Conservation (phyloP, 2,329 filamentous ascomycete species). For the Colletotrichum eleusines region DNA sequence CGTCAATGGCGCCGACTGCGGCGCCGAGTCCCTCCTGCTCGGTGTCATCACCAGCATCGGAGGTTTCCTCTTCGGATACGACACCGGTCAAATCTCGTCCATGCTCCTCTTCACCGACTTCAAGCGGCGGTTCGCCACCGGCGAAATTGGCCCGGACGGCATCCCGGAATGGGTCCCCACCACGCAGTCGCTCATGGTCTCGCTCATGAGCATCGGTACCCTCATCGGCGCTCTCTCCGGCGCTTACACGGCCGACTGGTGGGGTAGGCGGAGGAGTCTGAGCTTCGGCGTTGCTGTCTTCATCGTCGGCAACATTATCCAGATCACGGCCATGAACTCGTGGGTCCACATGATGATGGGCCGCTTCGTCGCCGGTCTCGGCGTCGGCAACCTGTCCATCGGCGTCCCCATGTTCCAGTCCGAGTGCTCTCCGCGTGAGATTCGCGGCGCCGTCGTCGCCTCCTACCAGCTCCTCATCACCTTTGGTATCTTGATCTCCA, state of each 20-base stretch:
- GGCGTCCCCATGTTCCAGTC: slow-evolving; percentile 76
- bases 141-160: slow-evolving; percentile 51
- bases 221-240: slow-evolving; percentile 66
- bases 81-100: slow-evolving; percentile 70
- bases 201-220: slow-evolving; percentile 67
- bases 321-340: slow-evolving; percentile 67
- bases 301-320: slow-evolving; percentile 73
- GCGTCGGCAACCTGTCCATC: slow-evolving; percentile 75
- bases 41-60: slow-evolving; percentile 68
- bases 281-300: slow-evolving; percentile 67
- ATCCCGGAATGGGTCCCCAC: slow-evolving; percentile 55
- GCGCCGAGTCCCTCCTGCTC: slow-evolving; percentile 56
- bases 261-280: slow-evolving; percentile 68
- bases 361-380: slow-evolving; percentile 74
- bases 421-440: slow-evolving; percentile 71
- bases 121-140: slow-evolving; percentile 66
- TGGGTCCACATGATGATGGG: slow-evolving; percentile 78
- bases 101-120: slow-evolving; percentile 66
- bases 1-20: slow-evolving; percentile 58
- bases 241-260: slow-evolving; percentile 67
- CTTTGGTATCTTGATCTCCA: slow-evolving; percentile 72
- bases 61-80: slow-evolving; percentile 73
- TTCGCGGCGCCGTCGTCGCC: slow-evolving; percentile 73
- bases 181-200: slow-evolving; percentile 65
- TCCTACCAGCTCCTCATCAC: slow-evolving; percentile 83